Conservation (phyloP, 148 eudicot species). For the Tetragonia tetragonoides region DNA sequence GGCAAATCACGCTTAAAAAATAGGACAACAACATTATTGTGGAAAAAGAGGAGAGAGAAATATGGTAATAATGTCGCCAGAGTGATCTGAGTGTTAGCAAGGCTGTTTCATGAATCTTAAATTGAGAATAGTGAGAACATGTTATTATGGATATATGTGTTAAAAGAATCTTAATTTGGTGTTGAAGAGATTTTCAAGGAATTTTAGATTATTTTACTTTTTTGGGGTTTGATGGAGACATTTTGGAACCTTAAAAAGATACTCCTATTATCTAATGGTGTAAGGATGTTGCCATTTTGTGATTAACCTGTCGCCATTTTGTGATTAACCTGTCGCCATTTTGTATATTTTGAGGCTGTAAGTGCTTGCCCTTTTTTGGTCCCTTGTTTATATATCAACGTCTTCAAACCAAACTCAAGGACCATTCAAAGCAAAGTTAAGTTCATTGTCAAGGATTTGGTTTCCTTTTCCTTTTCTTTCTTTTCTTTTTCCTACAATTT, state of each 20-base stretch:
- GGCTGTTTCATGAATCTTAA: too few species aligned
- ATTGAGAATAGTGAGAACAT: too few species aligned
- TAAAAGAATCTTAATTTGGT: too few species aligned
- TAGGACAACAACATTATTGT: background rate
- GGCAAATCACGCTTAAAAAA: background rate
- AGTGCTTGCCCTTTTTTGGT: background rate
- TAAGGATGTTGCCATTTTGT: constrained; percentile 37
- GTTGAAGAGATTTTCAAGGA: background rate
- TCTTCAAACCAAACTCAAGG: background rate
- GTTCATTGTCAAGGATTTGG: background rate
- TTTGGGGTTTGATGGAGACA: background rate
- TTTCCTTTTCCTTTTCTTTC: background rate
- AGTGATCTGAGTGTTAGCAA: background rate
- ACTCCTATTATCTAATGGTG: constrained; percentile 1
- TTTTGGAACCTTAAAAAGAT: constrained; percentile 7
- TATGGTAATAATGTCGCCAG: constrained; percentile 34
- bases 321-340: too few species aligned
- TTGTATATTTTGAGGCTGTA: background rate
- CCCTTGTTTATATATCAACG: background rate
- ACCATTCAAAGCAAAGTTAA: background rate
- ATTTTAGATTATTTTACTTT: background rate
- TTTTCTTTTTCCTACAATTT: background rate
- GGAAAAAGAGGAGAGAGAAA: background rate
- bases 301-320: constrained; percentile 23
- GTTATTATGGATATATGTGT: background rate